Evolutionary conservation across 2,329 filamentous ascomycete genomes (phyloP), one percentile per base, ranked within the genome.

Genomic region (Pestalotiopsis sp.): DNA sequence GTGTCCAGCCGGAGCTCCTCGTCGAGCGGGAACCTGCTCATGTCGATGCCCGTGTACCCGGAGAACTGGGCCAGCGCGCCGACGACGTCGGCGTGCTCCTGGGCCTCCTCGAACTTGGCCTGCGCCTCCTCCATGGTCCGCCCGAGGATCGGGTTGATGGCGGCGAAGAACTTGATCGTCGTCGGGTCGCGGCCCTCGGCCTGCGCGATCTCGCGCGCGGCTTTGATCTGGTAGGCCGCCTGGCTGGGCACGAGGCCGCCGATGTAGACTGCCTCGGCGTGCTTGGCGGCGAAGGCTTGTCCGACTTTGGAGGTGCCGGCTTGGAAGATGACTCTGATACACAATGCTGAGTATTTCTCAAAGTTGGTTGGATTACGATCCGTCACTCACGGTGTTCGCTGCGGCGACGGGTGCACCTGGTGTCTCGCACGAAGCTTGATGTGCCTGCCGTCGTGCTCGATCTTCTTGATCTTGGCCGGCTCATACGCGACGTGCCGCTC

Each of bases 271-370:
- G 85, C 88, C 73, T 92, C 90, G 0, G 90, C 90, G 71, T 92
- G 88, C 66, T 87, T 86, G 0, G 89, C 87, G 0, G 88, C 88
- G 70, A 92, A 92, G 0, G 78, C 77, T 70, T 88, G 89, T 1
- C 88, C 89, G 0, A 87, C 83, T 66, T 83, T 87, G 0, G 87
- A 90, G 0, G 89, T 90, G 0, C 90, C 90, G 0, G 90, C 90
- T 74, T 92, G 90, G 20, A 91, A 81, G 36, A 92, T 85, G 5
- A 92, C 82, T 0, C 66, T 67, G 57, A 31, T 59, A 14, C 13
- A 20, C 11, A 2, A 7, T 23, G 6, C 4, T 59, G 3, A n/a
- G n/a, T n/a, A n/a, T n/a, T n/a, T n/a, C n/a, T n/a, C n/a, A n/a
- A n/a, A n/a, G n/a, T n/a, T n/a, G n/a, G n/a, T n/a, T n/a, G n/a